Percentiles rank a stretch among this genome's conserved stretches.
Evolutionary conservation across 2,329 filamentous ascomycete genomes (phyloP).

Genomic region (Cladophialophora immunda): DNA sequence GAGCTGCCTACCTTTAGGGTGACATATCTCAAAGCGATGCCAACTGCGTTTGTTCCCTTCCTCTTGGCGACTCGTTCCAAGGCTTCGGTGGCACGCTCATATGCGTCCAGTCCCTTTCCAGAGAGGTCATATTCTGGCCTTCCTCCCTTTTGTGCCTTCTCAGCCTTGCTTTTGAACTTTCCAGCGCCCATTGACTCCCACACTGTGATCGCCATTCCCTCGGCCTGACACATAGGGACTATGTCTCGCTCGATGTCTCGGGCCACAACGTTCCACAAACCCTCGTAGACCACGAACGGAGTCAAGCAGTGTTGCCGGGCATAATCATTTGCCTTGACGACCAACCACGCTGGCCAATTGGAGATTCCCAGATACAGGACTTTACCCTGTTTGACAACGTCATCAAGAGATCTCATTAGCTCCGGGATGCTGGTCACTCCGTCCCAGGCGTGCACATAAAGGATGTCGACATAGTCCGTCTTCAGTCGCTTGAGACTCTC

Average conservation of each 20-base stretch:
- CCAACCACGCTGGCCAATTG: constrained; percentile 43
- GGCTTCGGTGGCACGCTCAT: constrained; percentile 17
- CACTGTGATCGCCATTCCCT: constrained; percentile 69
- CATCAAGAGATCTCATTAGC: constrained; percentile 73
- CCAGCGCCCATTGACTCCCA: constrained; percentile 64
- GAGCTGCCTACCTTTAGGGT: constrained; percentile 13
- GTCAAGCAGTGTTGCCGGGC: constrained; percentile 73
- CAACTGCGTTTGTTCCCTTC: constrained; percentile 25
- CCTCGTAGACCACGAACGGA: constrained; percentile 75
- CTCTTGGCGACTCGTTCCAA: constrained; percentile 34
- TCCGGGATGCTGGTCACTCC: constrained; percentile 70
- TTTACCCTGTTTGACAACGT: constrained; percentile 68
- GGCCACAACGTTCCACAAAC: constrained; percentile 66
- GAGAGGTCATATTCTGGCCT: constrained; percentile 31
- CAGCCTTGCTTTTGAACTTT: constrained; percentile 56
- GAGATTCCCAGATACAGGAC: constrained; percentile 68
- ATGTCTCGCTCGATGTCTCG: constrained; percentile 76
- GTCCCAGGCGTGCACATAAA: constrained; percentile 63
- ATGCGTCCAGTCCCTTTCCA: constrained; percentile 21
- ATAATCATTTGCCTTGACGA: constrained; percentile 60
- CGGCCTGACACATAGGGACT: constrained; percentile 68
- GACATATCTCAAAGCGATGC: constrained; percentile 59
- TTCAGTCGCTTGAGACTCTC: constrained; percentile 46
- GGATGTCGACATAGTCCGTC: constrained; percentile 49
- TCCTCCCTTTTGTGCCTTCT: constrained; percentile 38